Base-by-base conservation (phyloP, 2,329 filamentous ascomycete genomes). In the Talaromyces sp. region DNA sequence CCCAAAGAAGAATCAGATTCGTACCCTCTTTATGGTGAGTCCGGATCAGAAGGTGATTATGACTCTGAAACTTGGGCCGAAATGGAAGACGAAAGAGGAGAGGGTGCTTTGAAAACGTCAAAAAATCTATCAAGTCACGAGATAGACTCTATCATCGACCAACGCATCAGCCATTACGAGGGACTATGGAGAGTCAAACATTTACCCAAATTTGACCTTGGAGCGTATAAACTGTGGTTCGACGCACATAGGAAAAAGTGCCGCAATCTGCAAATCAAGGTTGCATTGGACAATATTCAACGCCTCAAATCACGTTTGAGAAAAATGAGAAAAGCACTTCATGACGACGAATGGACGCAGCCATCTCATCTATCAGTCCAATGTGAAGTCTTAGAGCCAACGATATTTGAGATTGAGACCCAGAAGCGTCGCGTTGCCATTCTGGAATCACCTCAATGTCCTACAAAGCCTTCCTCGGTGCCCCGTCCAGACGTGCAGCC, bases 211-310 rank as follows among this genome's bases (percentile, higher is more conserved):
- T 77, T 84, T 14, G 76, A 85, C 62, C 72, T 72, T 5, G 86
- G 81, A 63, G 89, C 88, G 0, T 82, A 84, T 69, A 74, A 71
- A 3, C 67, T 89, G 1, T 96, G 91, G 91, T 71, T 73, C 25
- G 74, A 80, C 42, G 84, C 84, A 33, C 11, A 50, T 21, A 74
- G 46, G 75, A 76, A 66, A 37, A 73, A 65, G 68, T 73, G 71
- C 67, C 76, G 77, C 35, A 73, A 75, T 12, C 62, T 65, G 1
- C 76, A 82, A 28, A 81, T 88, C 18, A 71, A 77, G 1, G 67
- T 69, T 7, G 79, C 83, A n/a, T 75, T 77, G 9, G 69, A 69
- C 5, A 70, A 77, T 4, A 78, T 85, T 9, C 71, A 76, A 3
- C 68, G 71, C 3, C 76, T 84, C 18, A 75, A 82, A 12, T 64